Evolutionary conservation across 169 alveolate species (phyloP).

Genomic region (Plasmodium vivax): DNA sequence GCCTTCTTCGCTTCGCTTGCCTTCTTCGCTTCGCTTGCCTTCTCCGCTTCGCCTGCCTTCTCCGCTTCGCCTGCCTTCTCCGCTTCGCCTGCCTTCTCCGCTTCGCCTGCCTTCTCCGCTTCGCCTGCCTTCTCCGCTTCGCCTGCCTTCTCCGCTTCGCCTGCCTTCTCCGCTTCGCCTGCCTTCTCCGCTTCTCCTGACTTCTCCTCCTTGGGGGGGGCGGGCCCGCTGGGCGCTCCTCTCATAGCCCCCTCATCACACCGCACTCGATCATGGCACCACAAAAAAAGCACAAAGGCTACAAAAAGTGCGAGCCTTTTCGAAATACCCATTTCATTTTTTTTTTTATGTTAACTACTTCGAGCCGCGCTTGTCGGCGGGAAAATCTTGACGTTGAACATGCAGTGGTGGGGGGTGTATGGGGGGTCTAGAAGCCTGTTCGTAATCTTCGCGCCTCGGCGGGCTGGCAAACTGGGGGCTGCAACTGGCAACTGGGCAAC

Average conservation of each 20-base stretch:
- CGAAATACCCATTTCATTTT: conserved; percentile 70
- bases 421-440: neutral
- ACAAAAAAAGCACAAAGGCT: conserved; percentile 12
- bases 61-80: neutral
- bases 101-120: no score
- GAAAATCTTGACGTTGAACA: neutral
- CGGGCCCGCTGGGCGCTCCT: neutral
- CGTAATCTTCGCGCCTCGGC: neutral
- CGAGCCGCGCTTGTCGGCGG: neutral
- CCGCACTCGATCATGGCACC: neutral
- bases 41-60: neutral
- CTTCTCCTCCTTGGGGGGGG: neutral
- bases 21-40: no score
- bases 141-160: no score
- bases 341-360: neutral
- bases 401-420: neutral
- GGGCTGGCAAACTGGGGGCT: neutral
- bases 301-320: conserved; percentile 28
- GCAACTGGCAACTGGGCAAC: neutral
- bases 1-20: no score
- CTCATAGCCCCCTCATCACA: neutral
- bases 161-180: no score
- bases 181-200: no score
- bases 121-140: no score
- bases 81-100: no score